A percentile compares a stretch with the other conserved stretches of the same genome.
Evolutionary conservation across 805 yeast genomes (phyloP).

Genomic region (Spathaspora hagerdaliae): DNA sequence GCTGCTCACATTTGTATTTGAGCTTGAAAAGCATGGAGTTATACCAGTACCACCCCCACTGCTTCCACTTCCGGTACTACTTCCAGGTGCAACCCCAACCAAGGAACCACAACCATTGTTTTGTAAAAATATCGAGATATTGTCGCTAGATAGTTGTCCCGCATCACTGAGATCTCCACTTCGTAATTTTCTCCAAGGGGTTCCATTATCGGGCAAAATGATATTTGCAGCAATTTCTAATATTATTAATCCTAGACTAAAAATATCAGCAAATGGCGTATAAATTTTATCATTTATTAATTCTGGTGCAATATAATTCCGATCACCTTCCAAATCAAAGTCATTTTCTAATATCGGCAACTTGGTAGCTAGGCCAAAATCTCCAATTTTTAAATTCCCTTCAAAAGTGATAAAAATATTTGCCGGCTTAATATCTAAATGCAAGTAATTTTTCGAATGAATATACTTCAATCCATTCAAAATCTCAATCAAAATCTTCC

Average conservation of each 20-base stretch:
- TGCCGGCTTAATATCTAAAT: slow-evolving; percentile 92
- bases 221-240: slow-evolving; percentile 96
- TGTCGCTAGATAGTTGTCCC: slow-evolving; percentile 65
- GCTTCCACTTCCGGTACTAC: neutral
- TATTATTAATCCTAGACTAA: slow-evolving; percentile 89
- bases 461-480: slow-evolving; percentile 75
- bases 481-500: slow-evolving; percentile 91
- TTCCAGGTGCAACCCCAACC: neutral
- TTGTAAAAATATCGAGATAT: slow-evolving; percentile 38
- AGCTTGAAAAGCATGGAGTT: neutral
- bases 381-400: slow-evolving; percentile 91
- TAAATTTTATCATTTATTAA: slow-evolving; percentile 77
- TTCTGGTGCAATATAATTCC: slow-evolving; percentile 98
- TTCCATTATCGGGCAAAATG: slow-evolving; percentile 90
- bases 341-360: slow-evolving; percentile 61
- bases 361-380: slow-evolving; percentile 90
- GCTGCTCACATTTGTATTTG: neutral
- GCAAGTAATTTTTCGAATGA: slow-evolving; percentile 71
- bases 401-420: slow-evolving; percentile 92
- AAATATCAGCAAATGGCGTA: slow-evolving; percentile 84
- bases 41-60: slow-evolving; percentile 1
- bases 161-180: slow-evolving; percentile 96
- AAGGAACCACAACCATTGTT: slow-evolving; percentile 28
- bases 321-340: slow-evolving; percentile 93
- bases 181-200: slow-evolving; percentile 92